Evolutionary conservation across 2,329 filamentous ascomycete genomes (phyloP), one percentile per base, ranked within the genome.

Genomic region (Davidsoniella australis): DNA sequence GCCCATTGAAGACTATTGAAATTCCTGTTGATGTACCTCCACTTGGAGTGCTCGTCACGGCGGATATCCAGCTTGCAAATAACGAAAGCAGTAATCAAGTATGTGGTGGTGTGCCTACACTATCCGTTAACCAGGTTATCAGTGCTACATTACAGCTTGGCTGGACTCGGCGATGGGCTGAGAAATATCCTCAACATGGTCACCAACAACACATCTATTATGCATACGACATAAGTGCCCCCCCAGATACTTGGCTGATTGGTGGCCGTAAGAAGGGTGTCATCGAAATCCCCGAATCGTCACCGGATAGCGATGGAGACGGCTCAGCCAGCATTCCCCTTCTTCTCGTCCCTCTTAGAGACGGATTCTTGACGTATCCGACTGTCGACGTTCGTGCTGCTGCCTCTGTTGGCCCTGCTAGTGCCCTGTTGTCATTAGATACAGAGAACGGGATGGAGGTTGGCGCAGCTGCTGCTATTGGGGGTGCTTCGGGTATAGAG

Each of bases 21-120:
- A 93, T 98, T 48, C 85, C 88, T 0, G 88, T 98, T 12, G 86
- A 94, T 52, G 78, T 98, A 1, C 89, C 89, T 0, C 79, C 82
- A 1, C 71, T 94, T 2, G 77, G 85, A 44, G 76, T 94, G 17
- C 75, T 96, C 0, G 83, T 94, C 62, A 93, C 84, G 0, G 81
- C 82, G 2, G 77, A 82, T 47, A 71, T 89, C 24, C 67, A 68
- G 24, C 63, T 85, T 1, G 51, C 17, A 9, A 37, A 38, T 38
- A 29, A 16, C 17, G 44, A 38, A 9, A 38, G 29, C 29, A 33
- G 12, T 33, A 10, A 12, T 29, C 24, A 29, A 17, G 16, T n/a
- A 29, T 17, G n/a, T 18, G 54, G 63, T 65, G 61, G 63, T 65
- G 61, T 64, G 10, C 65, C 67, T 1, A 66, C 74, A 0, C 69